Conservation (phyloP, 2,329 filamentous ascomycete species). For the Fusarium phyllophilum region DNA sequence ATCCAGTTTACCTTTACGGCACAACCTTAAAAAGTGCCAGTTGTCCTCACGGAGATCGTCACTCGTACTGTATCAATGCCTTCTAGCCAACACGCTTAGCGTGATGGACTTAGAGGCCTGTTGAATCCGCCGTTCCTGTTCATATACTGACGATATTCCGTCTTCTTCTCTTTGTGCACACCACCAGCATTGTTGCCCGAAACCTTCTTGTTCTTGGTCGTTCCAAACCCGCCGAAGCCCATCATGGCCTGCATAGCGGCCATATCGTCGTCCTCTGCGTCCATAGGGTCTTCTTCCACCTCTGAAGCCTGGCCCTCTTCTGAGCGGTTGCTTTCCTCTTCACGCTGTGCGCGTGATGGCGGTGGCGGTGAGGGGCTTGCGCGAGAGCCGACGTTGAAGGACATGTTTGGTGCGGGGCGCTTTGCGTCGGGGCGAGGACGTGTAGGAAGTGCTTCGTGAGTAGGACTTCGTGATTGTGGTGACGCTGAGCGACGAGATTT, state of each 20-base stretch:
- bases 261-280: conserved; percentile 70
- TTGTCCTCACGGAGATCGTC: conserved; percentile 1
- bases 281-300: conserved; percentile 39
- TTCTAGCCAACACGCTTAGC: conserved; percentile 41
- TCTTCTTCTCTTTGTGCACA: conserved; percentile 92
- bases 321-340: conserved; percentile 32
- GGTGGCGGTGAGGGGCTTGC: conserved; percentile 41
- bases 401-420: conserved; percentile 43
- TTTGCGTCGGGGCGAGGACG: conserved; percentile 45
- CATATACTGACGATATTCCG: conserved; percentile 97
- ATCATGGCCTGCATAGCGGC: conserved; percentile 84
- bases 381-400: conserved; percentile 48
- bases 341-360: conserved; percentile 4
- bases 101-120: conserved; percentile 72
- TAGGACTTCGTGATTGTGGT: conserved; percentile 42
- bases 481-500: conserved; percentile 53
- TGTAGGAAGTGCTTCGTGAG: conserved; percentile 48
- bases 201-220: conserved; percentile 90
- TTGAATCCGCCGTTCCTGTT: conserved; percentile 87
- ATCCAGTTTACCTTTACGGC: not conserved
- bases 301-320: conserved; percentile 19
- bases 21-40: not conserved
- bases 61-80: not conserved
- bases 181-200: conserved; percentile 85
- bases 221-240: conserved; percentile 88